Evolutionary conservation across 352 stramenopile genomes (phyloP), one percentile per base, ranked within the genome.

Genomic region (Peronospora tabacina): DNA sequence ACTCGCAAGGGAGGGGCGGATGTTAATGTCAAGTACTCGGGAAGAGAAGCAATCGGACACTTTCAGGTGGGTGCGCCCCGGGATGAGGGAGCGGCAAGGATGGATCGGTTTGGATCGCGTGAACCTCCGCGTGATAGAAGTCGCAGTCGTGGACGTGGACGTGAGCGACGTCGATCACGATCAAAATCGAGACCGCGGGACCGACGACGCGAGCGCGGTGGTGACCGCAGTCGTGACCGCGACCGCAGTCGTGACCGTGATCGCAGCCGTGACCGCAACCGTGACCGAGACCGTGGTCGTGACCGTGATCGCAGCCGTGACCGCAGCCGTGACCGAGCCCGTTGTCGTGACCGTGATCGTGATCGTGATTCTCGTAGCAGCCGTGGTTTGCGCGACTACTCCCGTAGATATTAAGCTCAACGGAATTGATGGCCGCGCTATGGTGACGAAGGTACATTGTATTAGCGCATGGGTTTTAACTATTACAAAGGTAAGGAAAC

Each of bases 11-110:
- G 79, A 42, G 76, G 82, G 8, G 54, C 75, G 1, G 75, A 85
- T 42, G 76, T 90, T 17, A 92, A 89, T 45, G 75, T 92, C 66
- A 92, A 92, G 66, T 92, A 92, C 54, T 92, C 81, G 29, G 80
- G 80, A 45, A 59, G 78, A 66, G 82, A 68, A 39, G 69, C 58
- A 10, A 49, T 62, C 26, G 41, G 56, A 24, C 61, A 70, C 19
- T 70, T 70, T 44, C 61, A 70, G 49, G 61, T 70, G 15, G 52
- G 61, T 9, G 49, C 58, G 9, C 24, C 20, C 1, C 66, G 75
- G 11, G 61, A 84, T 49, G 55, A 63, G 34, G 65, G 50, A 29
- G 41, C 49, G 6, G 34, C 38, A 3, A 66, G 61, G 32, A 33
- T 48, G 7, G 65, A 80, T 47, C 62, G 70, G 16, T 71, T 63